Percentiles rank a stretch among this genome's conserved stretches.
These are phyloP conservation scores for Tubosaeta sp. DNA, from an alignment of 768 basidiomycete species.

Conservation along the genomic window DNA sequence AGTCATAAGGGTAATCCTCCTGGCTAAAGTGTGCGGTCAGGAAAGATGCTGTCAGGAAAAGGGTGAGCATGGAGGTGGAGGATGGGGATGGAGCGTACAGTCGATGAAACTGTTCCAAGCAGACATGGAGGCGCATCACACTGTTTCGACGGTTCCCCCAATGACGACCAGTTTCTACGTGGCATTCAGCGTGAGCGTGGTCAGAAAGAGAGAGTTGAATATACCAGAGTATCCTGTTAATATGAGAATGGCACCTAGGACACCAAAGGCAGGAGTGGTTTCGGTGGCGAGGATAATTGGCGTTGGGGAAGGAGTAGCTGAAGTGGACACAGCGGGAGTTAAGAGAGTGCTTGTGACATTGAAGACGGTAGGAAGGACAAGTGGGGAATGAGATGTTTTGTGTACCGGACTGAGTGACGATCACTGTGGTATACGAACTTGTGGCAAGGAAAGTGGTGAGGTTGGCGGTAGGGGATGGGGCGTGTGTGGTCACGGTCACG, in stretches of 20 bases:
- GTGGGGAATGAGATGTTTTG: conserved; percentile 49
- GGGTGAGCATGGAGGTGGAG: conserved; percentile 8
- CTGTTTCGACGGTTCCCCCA: conserved; percentile 85
- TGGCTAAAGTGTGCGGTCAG: conserved; percentile 85
- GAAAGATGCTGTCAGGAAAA: conserved; percentile 63
- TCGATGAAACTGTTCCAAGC: conserved; percentile 91
- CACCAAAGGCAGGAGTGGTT: conserved; percentile 85
- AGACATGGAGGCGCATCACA: conserved; percentile 71
- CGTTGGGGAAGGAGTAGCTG: conserved; percentile 32
- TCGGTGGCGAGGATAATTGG: conserved; percentile 50
- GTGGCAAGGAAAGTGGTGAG: conserved; percentile 55
- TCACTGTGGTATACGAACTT: conserved; percentile 47
- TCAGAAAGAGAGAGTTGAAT: too few species aligned
- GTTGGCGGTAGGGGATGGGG: conserved; percentile 18
- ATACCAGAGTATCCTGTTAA: too few species aligned
- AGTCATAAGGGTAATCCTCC: conserved; percentile 85
- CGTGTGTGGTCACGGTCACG: conserved; percentile 10
- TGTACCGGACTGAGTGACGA: conserved; percentile 43
- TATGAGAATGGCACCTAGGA: conserved; percentile 84
- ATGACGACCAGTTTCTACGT: conserved; percentile 91
- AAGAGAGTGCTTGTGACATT: conserved; percentile 60
- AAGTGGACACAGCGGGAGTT: conserved; percentile 42
- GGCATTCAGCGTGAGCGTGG: too few species aligned
- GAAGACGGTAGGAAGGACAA: conserved; percentile 53
- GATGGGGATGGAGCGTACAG: conserved; percentile 40